Conservation (phyloP, 148 eudicot species). For the Silene latifolia region DNA sequence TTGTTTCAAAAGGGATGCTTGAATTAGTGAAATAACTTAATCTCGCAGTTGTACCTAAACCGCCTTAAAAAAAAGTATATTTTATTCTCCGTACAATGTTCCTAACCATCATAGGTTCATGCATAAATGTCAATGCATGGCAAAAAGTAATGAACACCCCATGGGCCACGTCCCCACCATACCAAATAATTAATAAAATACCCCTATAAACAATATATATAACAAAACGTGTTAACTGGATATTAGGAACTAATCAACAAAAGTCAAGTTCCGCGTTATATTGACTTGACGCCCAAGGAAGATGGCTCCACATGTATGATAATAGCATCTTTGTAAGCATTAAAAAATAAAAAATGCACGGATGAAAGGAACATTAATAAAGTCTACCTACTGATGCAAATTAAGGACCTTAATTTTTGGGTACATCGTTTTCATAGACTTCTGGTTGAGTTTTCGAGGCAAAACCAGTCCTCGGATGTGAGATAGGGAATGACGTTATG, state of each 20-base stretch:
- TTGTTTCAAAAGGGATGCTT: no score
- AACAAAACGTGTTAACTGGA: neutral
- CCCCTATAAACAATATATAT: neutral
- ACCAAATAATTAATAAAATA: neutral
- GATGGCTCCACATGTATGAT: neutral
- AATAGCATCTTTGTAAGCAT: neutral
- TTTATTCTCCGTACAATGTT: neutral
- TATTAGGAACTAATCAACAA: neutral
- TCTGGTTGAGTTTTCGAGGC: no score
- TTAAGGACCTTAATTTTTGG: no score
- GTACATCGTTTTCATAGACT: neutral
- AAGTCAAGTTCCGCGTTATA: constrained; percentile 17
- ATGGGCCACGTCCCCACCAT: neutral
- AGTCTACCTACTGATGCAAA: neutral
- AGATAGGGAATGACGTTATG: neutral
- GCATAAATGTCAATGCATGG: constrained; percentile 4
- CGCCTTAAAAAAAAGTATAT: no score
- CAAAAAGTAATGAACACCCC: neutral
- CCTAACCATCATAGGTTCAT: neutral
- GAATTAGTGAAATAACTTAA: no score
- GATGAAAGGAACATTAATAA: neutral
- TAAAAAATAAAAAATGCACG: neutral
- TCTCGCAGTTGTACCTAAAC: no score
- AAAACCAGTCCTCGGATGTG: neutral
- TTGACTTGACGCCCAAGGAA: constrained; percentile 3